Conservation (phyloP, 75 land plant species). For the Isoetes taiwanensis region DNA sequence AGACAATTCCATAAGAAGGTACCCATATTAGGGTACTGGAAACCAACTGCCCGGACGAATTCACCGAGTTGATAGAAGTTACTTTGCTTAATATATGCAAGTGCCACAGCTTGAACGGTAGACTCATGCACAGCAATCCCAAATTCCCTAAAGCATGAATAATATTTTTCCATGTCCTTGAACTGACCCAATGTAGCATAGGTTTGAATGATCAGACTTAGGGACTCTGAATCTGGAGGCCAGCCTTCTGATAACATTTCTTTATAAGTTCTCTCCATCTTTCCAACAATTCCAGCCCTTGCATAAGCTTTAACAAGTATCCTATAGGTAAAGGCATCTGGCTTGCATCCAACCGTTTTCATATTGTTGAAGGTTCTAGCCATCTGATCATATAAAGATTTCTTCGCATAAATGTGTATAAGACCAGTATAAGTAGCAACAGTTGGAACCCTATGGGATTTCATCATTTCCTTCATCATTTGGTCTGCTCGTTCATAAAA, state of each 20-base stretch:
- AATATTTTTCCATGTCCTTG: slow-evolving; percentile 52
- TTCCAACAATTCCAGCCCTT: slow-evolving; percentile 34
- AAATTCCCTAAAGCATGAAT: slow-evolving; percentile 37
- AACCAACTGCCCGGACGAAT: slow-evolving; percentile 51
- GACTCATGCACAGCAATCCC: slow-evolving; percentile 34
- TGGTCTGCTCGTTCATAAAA: slow-evolving; percentile 26
- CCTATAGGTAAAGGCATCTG: slow-evolving; percentile 24
- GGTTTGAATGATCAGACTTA: slow-evolving; percentile 42
- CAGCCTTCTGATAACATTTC: slow-evolving; percentile 50
- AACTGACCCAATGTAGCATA: slow-evolving; percentile 54
- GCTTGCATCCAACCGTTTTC: slow-evolving; percentile 17
- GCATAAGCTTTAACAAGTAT: slow-evolving; percentile 49
- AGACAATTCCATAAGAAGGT: slow-evolving; percentile 77
- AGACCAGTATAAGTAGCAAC: slow-evolving; percentile 30
- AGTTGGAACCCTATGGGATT: slow-evolving; percentile 40
- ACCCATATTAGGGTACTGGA: slow-evolving; percentile 38
- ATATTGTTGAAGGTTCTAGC: slow-evolving; percentile 29
- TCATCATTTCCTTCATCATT: slow-evolving; percentile 41
- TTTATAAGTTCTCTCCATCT: slow-evolving; percentile 41
- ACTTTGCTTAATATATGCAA: slow-evolving; percentile 37
- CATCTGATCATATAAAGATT: slow-evolving; percentile 37
- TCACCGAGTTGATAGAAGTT: slow-evolving; percentile 46
- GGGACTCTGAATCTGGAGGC: slow-evolving; percentile 32
- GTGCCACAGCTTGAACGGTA: slow-evolving; percentile 55
- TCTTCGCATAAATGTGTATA: slow-evolving; percentile 45